These are phyloP conservation scores for Glycyrrhiza uralensis DNA, from an alignment of 306 rosid genomes.

Conservation along the genomic window DNA sequence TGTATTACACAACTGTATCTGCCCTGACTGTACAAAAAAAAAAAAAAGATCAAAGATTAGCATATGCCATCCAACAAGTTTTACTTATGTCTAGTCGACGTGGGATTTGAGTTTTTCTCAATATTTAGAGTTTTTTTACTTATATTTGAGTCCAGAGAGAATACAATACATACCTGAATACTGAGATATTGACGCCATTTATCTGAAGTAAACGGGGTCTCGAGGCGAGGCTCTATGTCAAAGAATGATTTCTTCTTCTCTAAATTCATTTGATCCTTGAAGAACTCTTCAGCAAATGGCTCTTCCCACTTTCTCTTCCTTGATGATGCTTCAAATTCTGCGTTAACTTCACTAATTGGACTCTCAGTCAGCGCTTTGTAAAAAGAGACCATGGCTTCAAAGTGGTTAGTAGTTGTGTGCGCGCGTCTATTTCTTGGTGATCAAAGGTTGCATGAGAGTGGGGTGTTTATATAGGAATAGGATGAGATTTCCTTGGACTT, in stretches of 20 bases:
- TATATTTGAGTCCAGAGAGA: too few relatives aligned
- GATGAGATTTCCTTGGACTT: conserved; percentile 17
- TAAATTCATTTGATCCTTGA: conserved; percentile 40
- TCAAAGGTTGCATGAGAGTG: conserved; percentile 27
- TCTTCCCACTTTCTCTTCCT: conserved; percentile 72
- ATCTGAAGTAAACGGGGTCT: conserved; percentile 62
- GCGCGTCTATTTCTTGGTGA: background rate
- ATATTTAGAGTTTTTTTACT: too few relatives aligned
- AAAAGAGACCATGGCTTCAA: conserved; percentile 55
- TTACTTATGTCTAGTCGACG: too few relatives aligned
- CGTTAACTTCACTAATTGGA: conserved; percentile 37
- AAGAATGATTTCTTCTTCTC: conserved; percentile 35
- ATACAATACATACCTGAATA: conserved; percentile 57
- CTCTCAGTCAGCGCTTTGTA: conserved; percentile 50
- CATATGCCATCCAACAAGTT: background rate
- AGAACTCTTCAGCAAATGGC: conserved; percentile 24
- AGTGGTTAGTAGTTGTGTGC: background rate
- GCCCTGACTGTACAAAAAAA: conserved; percentile 58
- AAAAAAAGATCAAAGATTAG: background rate
- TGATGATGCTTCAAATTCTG: conserved; percentile 46
- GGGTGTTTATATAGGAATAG: conserved; percentile 65
- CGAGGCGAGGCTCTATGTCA: conserved; percentile 52
- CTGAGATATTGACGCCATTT: conserved; percentile 73
- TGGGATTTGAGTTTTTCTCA: too few relatives aligned
- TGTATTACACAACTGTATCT: conserved; percentile 64